Base-by-base conservation (phyloP, 164 flowering plant genomes). In the Berberis thunbergii region DNA sequence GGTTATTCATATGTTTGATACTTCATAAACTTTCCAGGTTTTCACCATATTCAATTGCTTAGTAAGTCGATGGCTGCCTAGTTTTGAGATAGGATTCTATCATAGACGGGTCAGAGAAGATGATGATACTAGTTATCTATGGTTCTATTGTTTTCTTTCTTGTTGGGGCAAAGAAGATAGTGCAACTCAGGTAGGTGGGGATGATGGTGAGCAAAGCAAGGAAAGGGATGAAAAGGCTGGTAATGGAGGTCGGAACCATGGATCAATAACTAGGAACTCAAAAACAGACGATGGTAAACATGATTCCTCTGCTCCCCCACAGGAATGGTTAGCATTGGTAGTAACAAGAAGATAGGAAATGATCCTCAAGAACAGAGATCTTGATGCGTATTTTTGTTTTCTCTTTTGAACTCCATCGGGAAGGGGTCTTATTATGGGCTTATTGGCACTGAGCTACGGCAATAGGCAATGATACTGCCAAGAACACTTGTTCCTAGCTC, bases 201-300 rank as follows among this genome's bases (percentile, higher is more conserved):
- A 75, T 52, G 81, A 73, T 53, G 75, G 75, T 7, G 82, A 72
- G 52, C 72, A 70, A 67, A 69, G 66, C 70, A 77, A 68, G 49
- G 76, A 60, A 42, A 59, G 70, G 62, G 89, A 83, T 49, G 86
- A 78, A 69, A 86, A 84, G 69, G 73, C 68, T 65, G 78, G 75
- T 43, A 38, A 62, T 5, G 69, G 50, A 49, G 57, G 59, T 63
- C 68, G 61, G 44, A 63, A 43, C 67, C 77, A 59, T 66, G 73
- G 66, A 65, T 52, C 64, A 9, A 50, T 50, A 3, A 60, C 58
- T 38, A 71, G 74, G 67, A 76, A 71, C 64, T 68, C 66, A 12
- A 77, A 63, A 69, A 43, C 62, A 44, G 65, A 66, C 45, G 79
- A 73, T 59, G 70, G 70, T 66, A 80, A 75, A 76, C 54, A 48